phyloP scores from a whole-genome alignment of 345 rosid genomes.

The Kernera saxatilis region DNA sequence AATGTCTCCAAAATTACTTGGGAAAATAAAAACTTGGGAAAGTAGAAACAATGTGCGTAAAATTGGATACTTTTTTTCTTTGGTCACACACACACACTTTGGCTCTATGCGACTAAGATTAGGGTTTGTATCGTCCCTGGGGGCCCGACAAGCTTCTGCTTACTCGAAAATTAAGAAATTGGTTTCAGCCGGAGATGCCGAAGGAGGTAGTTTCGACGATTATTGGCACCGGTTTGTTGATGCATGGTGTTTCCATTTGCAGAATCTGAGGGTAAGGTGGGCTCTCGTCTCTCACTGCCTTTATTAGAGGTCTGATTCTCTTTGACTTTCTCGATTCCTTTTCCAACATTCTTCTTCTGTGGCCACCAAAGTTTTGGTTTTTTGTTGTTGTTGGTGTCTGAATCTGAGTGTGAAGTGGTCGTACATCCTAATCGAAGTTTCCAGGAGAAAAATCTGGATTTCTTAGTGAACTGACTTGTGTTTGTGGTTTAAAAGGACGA shows the following conservation, averaged over 20 bases:
- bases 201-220: background rate
- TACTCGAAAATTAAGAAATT: background rate
- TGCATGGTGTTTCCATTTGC: background rate
- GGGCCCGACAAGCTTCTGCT: no score
- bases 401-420: background rate
- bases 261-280: slow-evolving; percentile 4
- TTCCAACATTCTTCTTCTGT: background rate
- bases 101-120: no score
- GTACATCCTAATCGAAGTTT: no score
- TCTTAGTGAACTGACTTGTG: no score
- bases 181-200: background rate
- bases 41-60: background rate
- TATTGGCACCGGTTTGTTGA: background rate
- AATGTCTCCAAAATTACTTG: background rate
- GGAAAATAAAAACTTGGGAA: background rate
- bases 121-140: no score
- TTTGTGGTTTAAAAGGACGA: no score
- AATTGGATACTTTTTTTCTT: background rate
- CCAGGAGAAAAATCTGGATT: no score
- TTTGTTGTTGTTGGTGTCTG: background rate
- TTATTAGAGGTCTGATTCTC: slow-evolving; percentile 11
- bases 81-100: background rate
- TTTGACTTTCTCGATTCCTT: background rate
- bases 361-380: background rate
- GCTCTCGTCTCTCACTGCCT: slow-evolving; percentile 1